Conservation (phyloP, 2,329 filamentous ascomycete species). For the Apiospora marii region DNA sequence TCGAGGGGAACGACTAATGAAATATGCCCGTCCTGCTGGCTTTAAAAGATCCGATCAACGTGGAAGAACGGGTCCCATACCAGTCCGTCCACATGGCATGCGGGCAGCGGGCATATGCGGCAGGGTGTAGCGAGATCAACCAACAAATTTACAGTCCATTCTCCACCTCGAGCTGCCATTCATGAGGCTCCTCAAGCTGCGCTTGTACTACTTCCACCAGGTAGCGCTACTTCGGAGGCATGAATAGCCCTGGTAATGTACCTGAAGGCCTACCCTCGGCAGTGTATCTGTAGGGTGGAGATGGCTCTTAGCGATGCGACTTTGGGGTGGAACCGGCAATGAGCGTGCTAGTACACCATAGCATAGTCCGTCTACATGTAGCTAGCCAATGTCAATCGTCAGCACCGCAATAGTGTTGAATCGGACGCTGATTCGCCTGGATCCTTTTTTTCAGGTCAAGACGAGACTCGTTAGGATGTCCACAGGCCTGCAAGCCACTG, state of each 20-base stretch:
- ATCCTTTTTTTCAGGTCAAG: background rate
- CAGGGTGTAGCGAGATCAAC: background rate
- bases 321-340: background rate
- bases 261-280: background rate
- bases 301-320: background rate
- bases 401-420: background rate
- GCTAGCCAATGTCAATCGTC: background rate
- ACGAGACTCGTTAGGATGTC: background rate
- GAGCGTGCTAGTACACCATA: background rate
- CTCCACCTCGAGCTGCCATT: background rate
- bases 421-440: conserved; percentile 8
- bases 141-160: background rate
- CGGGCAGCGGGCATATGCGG: conserved; percentile 13
- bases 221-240: background rate
- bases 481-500: background rate
- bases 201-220: background rate
- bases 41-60: conserved; percentile 15
- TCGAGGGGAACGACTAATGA: background rate
- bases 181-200: background rate
- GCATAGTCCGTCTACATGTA: background rate
- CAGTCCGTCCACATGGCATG: conserved; percentile 13
- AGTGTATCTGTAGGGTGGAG: background rate
- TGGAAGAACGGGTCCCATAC: conserved; percentile 18
- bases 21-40: background rate
- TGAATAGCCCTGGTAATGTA: background rate